These are phyloP conservation scores for Aspergillus aculeatus DNA, from an alignment of 2,329 filamentous ascomycete genomes.

Conservation along the genomic window DNA sequence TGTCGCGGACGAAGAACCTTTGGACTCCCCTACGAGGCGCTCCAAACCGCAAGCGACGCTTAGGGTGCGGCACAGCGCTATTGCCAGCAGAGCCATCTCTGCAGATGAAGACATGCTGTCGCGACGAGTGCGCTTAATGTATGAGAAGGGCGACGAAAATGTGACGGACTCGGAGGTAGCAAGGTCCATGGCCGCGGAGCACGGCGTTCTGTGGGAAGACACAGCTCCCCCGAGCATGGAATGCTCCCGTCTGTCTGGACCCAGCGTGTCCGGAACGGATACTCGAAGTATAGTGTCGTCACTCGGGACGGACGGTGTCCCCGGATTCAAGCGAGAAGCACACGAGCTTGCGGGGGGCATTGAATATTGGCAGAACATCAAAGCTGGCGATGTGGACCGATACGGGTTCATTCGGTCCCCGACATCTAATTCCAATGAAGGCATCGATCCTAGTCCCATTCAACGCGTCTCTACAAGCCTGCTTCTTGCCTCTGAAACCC, in stretches of 20 bases:
- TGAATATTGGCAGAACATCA: slow-evolving; percentile 64
- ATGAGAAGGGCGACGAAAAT: slow-evolving; percentile 59
- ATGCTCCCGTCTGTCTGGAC: slow-evolving; percentile 26
- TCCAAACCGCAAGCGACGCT: slow-evolving; percentile 37
- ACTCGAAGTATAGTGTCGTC: slow-evolving; percentile 28
- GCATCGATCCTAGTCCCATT: slow-evolving; percentile 43
- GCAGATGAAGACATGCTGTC: slow-evolving; percentile 64
- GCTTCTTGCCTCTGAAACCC: slow-evolving; percentile 56
- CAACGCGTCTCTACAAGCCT: slow-evolving; percentile 62
- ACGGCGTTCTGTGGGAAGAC: slow-evolving; percentile 45
- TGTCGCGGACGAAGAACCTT: slow-evolving; percentile 18
- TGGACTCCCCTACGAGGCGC: slow-evolving; percentile 26
- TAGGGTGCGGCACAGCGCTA: slow-evolving; percentile 37
- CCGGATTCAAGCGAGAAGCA: slow-evolving; percentile 49
- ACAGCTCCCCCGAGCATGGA: slow-evolving; percentile 28
- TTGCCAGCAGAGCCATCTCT: slow-evolving; percentile 55
- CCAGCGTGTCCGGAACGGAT: slow-evolving; percentile 29
- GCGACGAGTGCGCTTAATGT: slow-evolving; percentile 63
- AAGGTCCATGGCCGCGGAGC: slow-evolving; percentile 37
- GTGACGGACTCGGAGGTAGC: slow-evolving; percentile 45
- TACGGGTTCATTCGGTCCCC: slow-evolving; percentile 61
- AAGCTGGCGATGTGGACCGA: slow-evolving; percentile 60
- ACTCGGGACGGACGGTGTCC: slow-evolving; percentile 29
- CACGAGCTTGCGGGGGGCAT: slow-evolving; percentile 62
- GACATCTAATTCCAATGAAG: slow-evolving; percentile 27